A percentile compares a stretch with the other conserved stretches of the same genome.
phyloP scores from a whole-genome alignment of 1,284 basidiomycete genomes.

The Trichosporon sp. region DNA sequence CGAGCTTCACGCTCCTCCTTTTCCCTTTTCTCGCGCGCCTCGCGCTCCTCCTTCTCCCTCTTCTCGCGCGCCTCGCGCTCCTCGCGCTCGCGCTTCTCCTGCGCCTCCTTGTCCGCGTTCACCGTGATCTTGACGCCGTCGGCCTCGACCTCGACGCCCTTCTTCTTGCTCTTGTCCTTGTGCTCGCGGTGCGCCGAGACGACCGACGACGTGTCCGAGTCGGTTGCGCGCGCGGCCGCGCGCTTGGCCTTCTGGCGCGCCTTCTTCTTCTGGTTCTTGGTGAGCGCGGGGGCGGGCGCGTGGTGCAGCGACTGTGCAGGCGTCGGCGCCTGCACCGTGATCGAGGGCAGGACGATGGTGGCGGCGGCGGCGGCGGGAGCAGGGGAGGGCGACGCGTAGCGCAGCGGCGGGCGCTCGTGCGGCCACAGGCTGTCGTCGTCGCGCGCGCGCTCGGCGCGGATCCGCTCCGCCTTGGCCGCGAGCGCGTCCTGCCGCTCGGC shows the following conservation, averaged over 20 bases:
- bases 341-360: background rate
- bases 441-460: background rate
- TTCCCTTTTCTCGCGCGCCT: background rate
- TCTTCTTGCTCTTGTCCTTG: background rate
- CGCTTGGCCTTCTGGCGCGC: background rate
- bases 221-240: background rate
- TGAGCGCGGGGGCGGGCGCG: background rate
- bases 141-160: background rate
- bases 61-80: background rate
- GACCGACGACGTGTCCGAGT: background rate
- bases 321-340: background rate
- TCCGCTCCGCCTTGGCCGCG: background rate
- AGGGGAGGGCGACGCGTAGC: background rate
- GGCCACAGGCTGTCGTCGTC: background rate
- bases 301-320: background rate
- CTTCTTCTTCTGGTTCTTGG: constrained; percentile 4
- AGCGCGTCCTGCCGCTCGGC: background rate
- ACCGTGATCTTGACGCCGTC: background rate
- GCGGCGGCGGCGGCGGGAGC: background rate
- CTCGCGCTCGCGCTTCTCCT: background rate
- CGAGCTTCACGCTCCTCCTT: background rate
- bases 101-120: background rate
- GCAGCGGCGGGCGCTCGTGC: background rate
- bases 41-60: background rate
- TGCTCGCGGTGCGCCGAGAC: background rate